Evolutionary conservation across 805 yeast genomes (phyloP).

Genomic region (Ogataea philodendri): DNA sequence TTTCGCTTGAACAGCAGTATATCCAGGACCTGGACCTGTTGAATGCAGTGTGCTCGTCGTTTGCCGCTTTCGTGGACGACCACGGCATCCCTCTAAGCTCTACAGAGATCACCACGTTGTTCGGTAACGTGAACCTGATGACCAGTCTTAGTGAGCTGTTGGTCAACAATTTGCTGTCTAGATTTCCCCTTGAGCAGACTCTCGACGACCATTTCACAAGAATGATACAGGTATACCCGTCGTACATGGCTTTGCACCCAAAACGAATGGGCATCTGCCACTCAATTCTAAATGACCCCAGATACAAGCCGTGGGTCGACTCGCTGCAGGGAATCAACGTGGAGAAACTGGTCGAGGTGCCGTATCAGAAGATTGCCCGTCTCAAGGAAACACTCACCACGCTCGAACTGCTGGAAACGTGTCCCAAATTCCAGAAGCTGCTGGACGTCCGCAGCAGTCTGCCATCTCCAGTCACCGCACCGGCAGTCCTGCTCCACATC

Average conservation of each 20-base stretch:
- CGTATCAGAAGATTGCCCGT: constrained; percentile 5
- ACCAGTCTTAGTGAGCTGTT: constrained; percentile 37
- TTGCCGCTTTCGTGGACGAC: constrained; percentile 30
- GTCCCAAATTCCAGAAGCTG: constrained; percentile 2
- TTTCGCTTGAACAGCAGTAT: constrained; percentile 37
- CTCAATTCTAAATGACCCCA: constrained; percentile 4
- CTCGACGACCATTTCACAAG: constrained; percentile 21
- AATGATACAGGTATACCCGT: constrained; percentile 28
- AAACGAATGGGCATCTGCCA: constrained; percentile 11
- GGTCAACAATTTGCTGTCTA: constrained; percentile 11
- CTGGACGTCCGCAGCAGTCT: neutral
- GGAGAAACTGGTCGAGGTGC: constrained; percentile 10
- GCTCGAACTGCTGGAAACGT: constrained; percentile 1
- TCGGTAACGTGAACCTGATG: constrained; percentile 44
- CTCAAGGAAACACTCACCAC: constrained; percentile 7
- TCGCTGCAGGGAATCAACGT: constrained; percentile 9
- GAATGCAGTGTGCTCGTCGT: constrained; percentile 34
- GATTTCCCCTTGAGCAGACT: neutral
- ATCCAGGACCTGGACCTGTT: constrained; percentile 30
- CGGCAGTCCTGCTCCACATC: constrained; percentile 18
- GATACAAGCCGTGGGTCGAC: constrained; percentile 19
- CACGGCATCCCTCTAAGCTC: constrained; percentile 33
- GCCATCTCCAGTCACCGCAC: constrained; percentile 9
- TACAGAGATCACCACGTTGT: constrained; percentile 38
- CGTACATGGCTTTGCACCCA: constrained; percentile 17